Conservation (phyloP, 305 asterid genomes). For the Ilex paraguariensis region DNA sequence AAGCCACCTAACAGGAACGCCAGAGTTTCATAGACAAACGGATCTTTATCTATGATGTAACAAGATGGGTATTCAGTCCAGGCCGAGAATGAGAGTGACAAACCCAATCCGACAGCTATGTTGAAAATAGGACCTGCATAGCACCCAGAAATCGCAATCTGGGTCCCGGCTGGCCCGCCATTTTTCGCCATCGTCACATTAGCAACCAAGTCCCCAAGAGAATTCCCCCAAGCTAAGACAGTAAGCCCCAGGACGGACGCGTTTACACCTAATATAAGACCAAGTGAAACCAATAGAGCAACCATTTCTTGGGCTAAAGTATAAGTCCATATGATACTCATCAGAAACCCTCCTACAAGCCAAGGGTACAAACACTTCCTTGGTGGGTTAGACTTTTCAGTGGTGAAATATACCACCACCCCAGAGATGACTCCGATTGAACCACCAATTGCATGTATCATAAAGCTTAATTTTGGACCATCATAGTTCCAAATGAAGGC, state of each 20-base stretch:
- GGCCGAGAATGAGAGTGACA: constrained; percentile 52
- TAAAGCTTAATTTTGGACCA: not conserved
- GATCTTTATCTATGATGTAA: constrained; percentile 36
- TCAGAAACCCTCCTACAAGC: constrained; percentile 61
- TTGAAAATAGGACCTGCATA: constrained; percentile 83
- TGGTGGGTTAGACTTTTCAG: constrained; percentile 49
- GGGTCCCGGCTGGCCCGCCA: constrained; percentile 61
- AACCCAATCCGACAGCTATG: constrained; percentile 62
- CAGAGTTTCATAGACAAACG: constrained; percentile 50
- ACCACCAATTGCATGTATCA: constrained; percentile 18
- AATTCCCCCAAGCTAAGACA: constrained; percentile 88
- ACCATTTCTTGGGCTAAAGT: constrained; percentile 60
- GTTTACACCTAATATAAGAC: constrained; percentile 47
- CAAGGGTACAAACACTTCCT: constrained; percentile 42
- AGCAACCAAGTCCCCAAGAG: constrained; percentile 68
- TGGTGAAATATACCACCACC: constrained; percentile 23
- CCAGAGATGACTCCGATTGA: constrained; percentile 45
- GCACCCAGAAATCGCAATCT: constrained; percentile 79
- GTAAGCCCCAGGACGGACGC: constrained; percentile 72
- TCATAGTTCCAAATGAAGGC: constrained; percentile 28
- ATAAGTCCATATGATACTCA: constrained; percentile 80
- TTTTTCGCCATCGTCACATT: constrained; percentile 55
- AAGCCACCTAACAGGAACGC: constrained; percentile 72
- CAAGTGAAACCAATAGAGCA: constrained; percentile 50
- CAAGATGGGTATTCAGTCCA: constrained; percentile 49